Percentiles rank a stretch among this genome's conserved stretches.
These are phyloP conservation scores for Botrytis cinerea DNA, from an alignment of 2,329 filamentous ascomycete genomes.

Conservation along the genomic window DNA sequence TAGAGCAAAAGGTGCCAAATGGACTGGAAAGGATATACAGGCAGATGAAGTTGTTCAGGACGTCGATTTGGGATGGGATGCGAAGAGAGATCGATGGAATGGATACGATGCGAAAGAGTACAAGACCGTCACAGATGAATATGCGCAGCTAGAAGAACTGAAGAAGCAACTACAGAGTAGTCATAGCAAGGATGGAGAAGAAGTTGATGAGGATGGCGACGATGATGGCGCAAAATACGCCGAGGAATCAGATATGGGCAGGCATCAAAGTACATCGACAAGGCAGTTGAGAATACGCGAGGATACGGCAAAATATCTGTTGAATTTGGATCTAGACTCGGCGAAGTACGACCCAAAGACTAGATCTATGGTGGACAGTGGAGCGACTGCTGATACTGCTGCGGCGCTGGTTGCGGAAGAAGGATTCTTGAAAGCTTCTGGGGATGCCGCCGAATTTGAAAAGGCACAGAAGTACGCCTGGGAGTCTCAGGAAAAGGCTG, in stretches of 20 bases:
- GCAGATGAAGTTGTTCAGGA: constrained; percentile 87
- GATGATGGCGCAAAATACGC: constrained; percentile 73
- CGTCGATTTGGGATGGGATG: constrained; percentile 89
- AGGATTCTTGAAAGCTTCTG: constrained; percentile 83
- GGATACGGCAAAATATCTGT: constrained; percentile 94
- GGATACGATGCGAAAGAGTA: constrained; percentile 94
- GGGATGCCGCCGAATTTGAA: constrained; percentile 92
- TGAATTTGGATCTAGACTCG: constrained; percentile 93
- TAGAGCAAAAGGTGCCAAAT: constrained; percentile 85
- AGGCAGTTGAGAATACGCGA: constrained; percentile 89
- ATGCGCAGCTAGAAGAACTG: constrained; percentile 80
- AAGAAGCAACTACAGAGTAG: constrained; percentile 53
- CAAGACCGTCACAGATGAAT: constrained; percentile 82
- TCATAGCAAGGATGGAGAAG: constrained; percentile 50
- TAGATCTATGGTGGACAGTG: constrained; percentile 82
- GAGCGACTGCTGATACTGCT: constrained; percentile 76
- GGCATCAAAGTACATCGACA: constrained; percentile 87
- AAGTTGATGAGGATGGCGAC: constrained; percentile 55
- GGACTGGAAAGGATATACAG: constrained; percentile 90
- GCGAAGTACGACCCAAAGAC: constrained; percentile 98
- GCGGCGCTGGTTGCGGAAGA: constrained; percentile 87
- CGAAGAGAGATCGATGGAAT: constrained; percentile 96
- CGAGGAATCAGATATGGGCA: constrained; percentile 95
- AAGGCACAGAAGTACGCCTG: constrained; percentile 87
- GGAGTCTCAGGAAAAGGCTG: constrained; percentile 86